A percentile compares a stretch with the other conserved stretches of the same genome.
Conservation (phyloP, 345 rosid species). For the Anastatica hierochuntica region DNA sequence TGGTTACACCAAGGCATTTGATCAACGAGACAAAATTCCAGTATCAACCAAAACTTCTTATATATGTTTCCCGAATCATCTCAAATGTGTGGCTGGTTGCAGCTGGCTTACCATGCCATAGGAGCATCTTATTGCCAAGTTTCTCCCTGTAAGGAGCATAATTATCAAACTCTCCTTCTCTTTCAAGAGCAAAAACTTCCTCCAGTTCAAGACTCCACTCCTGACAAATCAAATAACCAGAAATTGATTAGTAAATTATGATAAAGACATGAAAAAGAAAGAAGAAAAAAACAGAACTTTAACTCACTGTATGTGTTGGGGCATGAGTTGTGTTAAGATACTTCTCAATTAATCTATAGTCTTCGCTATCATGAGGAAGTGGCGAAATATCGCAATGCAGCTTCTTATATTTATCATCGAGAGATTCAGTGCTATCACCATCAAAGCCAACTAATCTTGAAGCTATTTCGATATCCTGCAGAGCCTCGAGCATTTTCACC, state of each 20-base stretch:
- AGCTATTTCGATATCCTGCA: slow-evolving; percentile 93
- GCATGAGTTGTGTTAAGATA: slow-evolving; percentile 83
- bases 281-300: background rate
- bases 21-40: background rate
- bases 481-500: slow-evolving; percentile 99
- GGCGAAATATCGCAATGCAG: slow-evolving; percentile 57
- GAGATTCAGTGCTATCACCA: slow-evolving; percentile 57
- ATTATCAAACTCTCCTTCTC: slow-evolving; percentile 80
- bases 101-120: slow-evolving; percentile 73
- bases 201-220: slow-evolving; percentile 90
- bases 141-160: slow-evolving; percentile 59
- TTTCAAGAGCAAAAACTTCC: slow-evolving; percentile 82
- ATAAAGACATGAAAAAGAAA: background rate
- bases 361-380: slow-evolving; percentile 79
- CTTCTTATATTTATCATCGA: slow-evolving; percentile 78
- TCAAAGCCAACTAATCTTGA: slow-evolving; percentile 96
- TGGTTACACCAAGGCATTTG: background rate
- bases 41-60: background rate
- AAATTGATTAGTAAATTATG: background rate
- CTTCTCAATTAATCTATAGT: slow-evolving; percentile 60
- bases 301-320: slow-evolving; percentile 77
- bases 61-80: background rate
- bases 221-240: slow-evolving; percentile 27
- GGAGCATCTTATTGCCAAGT: slow-evolving; percentile 79
- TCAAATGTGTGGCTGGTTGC: background rate